Conservation (phyloP, 148 eudicot genomes). For the Rhododendron ovatum region DNA sequence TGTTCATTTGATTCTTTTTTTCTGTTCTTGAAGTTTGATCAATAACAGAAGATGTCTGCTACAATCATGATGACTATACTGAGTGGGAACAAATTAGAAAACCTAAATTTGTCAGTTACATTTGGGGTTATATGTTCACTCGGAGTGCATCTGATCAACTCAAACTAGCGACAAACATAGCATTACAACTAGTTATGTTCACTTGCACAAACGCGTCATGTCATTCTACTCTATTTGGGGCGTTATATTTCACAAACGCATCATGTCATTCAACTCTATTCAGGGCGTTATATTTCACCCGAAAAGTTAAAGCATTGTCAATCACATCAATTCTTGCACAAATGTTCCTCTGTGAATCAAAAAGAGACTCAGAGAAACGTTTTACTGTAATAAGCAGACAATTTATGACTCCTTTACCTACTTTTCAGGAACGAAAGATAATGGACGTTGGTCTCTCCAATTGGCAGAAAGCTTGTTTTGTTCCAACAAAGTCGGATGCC, state of each 20-base stretch:
- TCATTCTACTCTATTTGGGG: neutral
- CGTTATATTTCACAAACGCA: neutral
- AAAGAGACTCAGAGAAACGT: neutral
- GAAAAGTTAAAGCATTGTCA: neutral
- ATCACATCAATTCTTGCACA: neutral
- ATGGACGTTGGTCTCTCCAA: constrained; percentile 57
- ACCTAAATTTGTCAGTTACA: neutral
- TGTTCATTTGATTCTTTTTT: constrained; percentile 1
- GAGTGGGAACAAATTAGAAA: neutral
- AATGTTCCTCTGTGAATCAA: neutral
- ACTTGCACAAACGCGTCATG: neutral
- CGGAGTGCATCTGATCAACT: neutral
- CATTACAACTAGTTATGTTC: neutral
- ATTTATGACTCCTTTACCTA: neutral
- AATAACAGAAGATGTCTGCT: neutral
- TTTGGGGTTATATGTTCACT: neutral
- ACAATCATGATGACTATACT: neutral
- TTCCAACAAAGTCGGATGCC: constrained; percentile 81
- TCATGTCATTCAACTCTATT: neutral
- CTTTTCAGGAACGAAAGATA: constrained; percentile 60
- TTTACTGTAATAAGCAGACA: neutral
- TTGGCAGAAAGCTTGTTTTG: constrained; percentile 78
- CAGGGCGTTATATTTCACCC: neutral
- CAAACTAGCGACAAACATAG: neutral
- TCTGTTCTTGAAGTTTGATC: neutral